Conservation (phyloP, 495 filamentous ascomycete species). For the Penicillium angulare region DNA sequence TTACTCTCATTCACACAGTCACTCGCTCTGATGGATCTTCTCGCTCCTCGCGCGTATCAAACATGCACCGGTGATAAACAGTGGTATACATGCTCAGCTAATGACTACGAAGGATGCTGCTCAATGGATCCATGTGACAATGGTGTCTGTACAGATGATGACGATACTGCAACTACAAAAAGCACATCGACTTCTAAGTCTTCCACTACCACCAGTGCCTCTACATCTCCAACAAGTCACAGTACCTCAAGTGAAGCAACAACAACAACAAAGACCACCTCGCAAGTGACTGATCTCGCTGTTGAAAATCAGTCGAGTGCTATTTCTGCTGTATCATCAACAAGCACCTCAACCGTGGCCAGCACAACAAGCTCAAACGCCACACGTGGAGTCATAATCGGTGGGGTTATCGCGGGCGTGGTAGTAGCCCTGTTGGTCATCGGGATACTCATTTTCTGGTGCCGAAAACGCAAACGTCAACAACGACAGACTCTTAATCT, state of each 20-base stretch:
- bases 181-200: neutral
- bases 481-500: slow-evolving; percentile 4
- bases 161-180: neutral
- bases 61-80: slow-evolving; percentile 16
- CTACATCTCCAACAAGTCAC: too few species aligned
- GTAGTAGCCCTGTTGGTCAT: slow-evolving; percentile 18
- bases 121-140: slow-evolving; percentile 34
- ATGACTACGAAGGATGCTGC: slow-evolving; percentile 37
- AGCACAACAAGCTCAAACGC: slow-evolving; percentile 4
- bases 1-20: neutral
- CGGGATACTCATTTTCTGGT: slow-evolving; percentile 16
- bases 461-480: slow-evolving; percentile 24
- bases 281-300: too few species aligned
- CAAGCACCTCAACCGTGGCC: neutral
- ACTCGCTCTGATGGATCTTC: neutral
- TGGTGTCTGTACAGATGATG: slow-evolving; percentile 34
- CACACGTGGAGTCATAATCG: slow-evolving; percentile 23
- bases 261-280: neutral
- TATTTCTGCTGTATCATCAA: neutral
- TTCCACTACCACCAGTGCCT: neutral
- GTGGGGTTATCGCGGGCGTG: slow-evolving; percentile 28
- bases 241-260: slow-evolving; percentile 8
- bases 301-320: neutral
- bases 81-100: slow-evolving; percentile 34
- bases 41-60: slow-evolving; percentile 9